A percentile compares a stretch with the other conserved stretches of the same genome.
These are phyloP conservation scores for Dioscorea cayenensis DNA, from an alignment of 116 monocot genomes.

Conservation along the genomic window DNA sequence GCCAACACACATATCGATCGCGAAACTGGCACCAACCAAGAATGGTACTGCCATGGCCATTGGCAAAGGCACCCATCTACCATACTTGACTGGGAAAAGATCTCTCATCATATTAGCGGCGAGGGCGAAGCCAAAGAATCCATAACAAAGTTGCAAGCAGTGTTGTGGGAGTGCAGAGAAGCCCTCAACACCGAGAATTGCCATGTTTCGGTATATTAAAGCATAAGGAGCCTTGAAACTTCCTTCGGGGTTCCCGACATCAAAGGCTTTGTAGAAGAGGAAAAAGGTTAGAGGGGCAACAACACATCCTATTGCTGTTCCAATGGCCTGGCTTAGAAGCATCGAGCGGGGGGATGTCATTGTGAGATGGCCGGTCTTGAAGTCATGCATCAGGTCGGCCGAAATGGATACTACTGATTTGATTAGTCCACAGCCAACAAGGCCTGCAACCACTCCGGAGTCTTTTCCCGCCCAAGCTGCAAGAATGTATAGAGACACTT, in stretches of 20 bases:
- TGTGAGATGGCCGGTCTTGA: slow-evolving; percentile 26
- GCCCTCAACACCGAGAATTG: slow-evolving; percentile 27
- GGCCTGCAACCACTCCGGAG: slow-evolving; percentile 23
- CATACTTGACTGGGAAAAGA: slow-evolving; percentile 13
- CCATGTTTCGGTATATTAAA: slow-evolving; percentile 22
- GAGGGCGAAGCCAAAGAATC: slow-evolving; percentile 28
- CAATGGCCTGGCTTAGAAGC: slow-evolving; percentile 23
- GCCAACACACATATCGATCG: slow-evolving; percentile 30
- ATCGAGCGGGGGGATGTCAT: slow-evolving; percentile 28
- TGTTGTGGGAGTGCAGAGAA: slow-evolving; percentile 23
- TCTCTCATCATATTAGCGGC: slow-evolving; percentile 17
- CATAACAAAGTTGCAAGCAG: slow-evolving; percentile 16
- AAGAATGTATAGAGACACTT: slow-evolving; percentile 25
- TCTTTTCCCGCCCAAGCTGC: slow-evolving; percentile 32
- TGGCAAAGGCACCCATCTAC: slow-evolving; percentile 24
- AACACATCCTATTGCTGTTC: slow-evolving; percentile 28
- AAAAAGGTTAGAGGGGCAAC: slow-evolving; percentile 22
- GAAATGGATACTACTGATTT: slow-evolving; percentile 26
- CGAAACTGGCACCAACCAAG: slow-evolving; percentile 18
- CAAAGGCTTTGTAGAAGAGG: slow-evolving; percentile 26
- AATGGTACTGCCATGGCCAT: slow-evolving; percentile 32
- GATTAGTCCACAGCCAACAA: slow-evolving; percentile 21
- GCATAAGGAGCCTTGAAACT: slow-evolving; percentile 25
- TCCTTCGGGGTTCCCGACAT: slow-evolving; percentile 26
- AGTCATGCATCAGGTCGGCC: slow-evolving; percentile 30